phyloP scores from a whole-genome alignment of 73 alveolate genomes.

The Stentor roeselii region DNA sequence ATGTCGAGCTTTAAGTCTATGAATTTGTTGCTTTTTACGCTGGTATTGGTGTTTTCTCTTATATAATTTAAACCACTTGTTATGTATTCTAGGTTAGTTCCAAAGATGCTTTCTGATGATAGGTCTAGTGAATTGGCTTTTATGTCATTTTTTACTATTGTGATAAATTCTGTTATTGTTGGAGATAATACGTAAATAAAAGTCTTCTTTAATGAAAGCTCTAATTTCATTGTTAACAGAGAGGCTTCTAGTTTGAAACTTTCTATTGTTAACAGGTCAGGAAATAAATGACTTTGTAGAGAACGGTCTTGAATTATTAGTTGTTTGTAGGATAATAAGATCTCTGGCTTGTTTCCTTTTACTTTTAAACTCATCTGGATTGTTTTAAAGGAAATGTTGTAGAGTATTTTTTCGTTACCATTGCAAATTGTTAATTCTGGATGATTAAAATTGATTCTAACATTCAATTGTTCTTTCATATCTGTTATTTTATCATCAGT shows the following conservation, averaged over 20 bases:
- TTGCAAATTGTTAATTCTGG: too few relatives aligned
- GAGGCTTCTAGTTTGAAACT: neutral
- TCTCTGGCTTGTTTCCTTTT: neutral
- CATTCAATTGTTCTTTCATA: too few relatives aligned
- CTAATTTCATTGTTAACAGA: neutral
- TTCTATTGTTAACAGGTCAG: neutral
- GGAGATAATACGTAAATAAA: neutral
- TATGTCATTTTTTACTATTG: neutral
- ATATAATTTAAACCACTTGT: neutral
- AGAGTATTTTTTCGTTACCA: too few relatives aligned
- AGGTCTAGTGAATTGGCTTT: neutral
- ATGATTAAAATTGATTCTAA: too few relatives aligned
- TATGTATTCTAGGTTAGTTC: too few relatives aligned
- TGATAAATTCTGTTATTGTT: neutral
- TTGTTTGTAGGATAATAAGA: neutral
- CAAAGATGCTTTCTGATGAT: too few relatives aligned
- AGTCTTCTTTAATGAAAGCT: neutral
- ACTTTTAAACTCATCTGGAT: too few relatives aligned
- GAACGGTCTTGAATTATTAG: neutral
- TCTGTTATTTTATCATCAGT: too few relatives aligned
- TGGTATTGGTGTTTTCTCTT: too few relatives aligned
- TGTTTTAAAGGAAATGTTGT: neutral
- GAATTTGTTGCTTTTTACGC: neutral
- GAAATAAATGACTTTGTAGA: neutral
- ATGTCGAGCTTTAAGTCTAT: too few relatives aligned